Evolutionary conservation across 495 filamentous ascomycete genomes (phyloP).

Genomic region (Penicillium canescens): DNA sequence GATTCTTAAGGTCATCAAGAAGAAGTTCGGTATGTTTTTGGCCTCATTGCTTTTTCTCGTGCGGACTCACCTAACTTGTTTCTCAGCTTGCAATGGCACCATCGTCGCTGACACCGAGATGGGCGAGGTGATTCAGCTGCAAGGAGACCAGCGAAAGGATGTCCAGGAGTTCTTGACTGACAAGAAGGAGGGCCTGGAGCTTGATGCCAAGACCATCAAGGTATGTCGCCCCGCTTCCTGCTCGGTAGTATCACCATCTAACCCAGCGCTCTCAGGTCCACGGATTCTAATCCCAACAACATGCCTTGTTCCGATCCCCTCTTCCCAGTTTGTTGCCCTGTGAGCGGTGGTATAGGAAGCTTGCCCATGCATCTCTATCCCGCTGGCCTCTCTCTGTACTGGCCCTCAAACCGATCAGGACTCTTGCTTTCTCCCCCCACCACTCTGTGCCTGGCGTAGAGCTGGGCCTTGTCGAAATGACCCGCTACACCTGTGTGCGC

Average conservation of each 20-base stretch:
- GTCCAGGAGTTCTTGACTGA: slow-evolving; percentile 96
- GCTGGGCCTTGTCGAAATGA: slow-evolving; percentile 38
- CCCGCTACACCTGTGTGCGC: slow-evolving; percentile 23
- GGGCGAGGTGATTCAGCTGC: slow-evolving; percentile 99
- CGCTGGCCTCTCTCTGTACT: slow-evolving; percentile 23
- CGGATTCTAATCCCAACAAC: slow-evolving; percentile 53
- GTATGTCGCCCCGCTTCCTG: slow-evolving; percentile 40
- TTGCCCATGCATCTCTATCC: slow-evolving; percentile 26
- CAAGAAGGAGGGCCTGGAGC: slow-evolving; percentile 87
- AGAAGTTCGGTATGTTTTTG: slow-evolving; percentile 85
- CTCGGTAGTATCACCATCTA: background rate
- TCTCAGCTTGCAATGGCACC: slow-evolving; percentile 98
- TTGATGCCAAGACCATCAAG: slow-evolving; percentile 97
- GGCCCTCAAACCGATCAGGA: slow-evolving; percentile 25
- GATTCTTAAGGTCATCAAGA: slow-evolving; percentile 99
- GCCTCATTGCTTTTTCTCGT: slow-evolving; percentile 2
- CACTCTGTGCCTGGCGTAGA: slow-evolving; percentile 38
- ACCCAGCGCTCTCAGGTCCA: slow-evolving; percentile 44
- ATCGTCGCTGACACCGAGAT: slow-evolving; percentile 96
- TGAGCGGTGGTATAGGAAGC: slow-evolving; percentile 40
- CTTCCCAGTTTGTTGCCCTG: slow-evolving; percentile 43
- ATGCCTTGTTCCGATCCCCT: slow-evolving; percentile 46
- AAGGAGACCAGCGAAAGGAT: slow-evolving; percentile 98
- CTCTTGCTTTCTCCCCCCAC: slow-evolving; percentile 26
- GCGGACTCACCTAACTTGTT: slow-evolving; percentile 17